These are phyloP conservation scores for Papiliotrema laurentii DNA, from an alignment of 1,284 basidiomycete genomes.

Conservation along the genomic window DNA sequence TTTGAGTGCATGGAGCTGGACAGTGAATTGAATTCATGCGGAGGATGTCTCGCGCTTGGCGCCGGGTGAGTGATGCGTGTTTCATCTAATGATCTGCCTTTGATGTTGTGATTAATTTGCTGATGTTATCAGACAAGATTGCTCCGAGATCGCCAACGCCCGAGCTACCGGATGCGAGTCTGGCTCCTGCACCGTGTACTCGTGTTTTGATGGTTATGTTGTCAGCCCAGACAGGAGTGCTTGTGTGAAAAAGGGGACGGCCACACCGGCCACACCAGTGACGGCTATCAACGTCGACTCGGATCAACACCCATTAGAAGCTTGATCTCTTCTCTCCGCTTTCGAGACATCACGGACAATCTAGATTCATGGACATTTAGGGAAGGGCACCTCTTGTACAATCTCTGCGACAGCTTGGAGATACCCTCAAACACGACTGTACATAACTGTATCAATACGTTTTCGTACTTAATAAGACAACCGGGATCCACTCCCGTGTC, in stretches of 20 bases:
- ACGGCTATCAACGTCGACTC: slow-evolving; percentile 19
- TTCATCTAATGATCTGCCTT: not conserved
- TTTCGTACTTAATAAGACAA: too few relatives aligned
- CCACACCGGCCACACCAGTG: slow-evolving; percentile 29
- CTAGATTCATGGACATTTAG: too few relatives aligned
- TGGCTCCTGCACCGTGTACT: slow-evolving; percentile 40
- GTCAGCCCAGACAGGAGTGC: slow-evolving; percentile 35
- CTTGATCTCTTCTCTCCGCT: too few relatives aligned
- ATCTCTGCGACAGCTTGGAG: too few relatives aligned
- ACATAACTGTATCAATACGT: too few relatives aligned
- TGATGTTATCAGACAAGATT: slow-evolving; percentile 43
- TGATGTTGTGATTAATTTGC: not conserved
- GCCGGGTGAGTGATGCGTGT: slow-evolving; percentile 37
- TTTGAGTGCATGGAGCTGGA: slow-evolving; percentile 50
- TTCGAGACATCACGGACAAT: too few relatives aligned
- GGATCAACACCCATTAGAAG: too few relatives aligned
- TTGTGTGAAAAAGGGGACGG: slow-evolving; percentile 38
- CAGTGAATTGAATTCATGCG: slow-evolving; percentile 46
- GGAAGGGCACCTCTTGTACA: too few relatives aligned
- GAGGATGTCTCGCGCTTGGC: slow-evolving; percentile 46
- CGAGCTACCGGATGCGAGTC: slow-evolving; percentile 42
- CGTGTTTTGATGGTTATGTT: slow-evolving; percentile 45
- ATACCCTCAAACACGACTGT: too few relatives aligned
- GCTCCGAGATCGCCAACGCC: slow-evolving; percentile 44
- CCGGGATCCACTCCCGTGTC: too few relatives aligned